Evolutionary conservation across 345 rosid genomes (phyloP), one percentile per base, ranked within the genome.

Genomic region (Murraya koenigii): DNA sequence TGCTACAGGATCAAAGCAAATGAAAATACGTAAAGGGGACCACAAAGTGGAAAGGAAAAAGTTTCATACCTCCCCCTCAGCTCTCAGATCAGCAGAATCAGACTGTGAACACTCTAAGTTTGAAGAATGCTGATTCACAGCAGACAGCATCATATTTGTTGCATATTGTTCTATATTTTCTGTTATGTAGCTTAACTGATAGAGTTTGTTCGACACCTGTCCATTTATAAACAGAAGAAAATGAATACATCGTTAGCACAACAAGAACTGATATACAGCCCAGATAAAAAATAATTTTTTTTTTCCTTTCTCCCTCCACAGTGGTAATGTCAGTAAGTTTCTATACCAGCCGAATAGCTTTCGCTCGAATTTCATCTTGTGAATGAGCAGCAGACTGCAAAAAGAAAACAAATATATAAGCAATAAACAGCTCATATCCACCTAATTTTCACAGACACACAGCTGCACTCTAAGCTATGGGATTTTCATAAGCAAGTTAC

Each of bases 151-250:
- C 97, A 86, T 90, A 78, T 85, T 83, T 79, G 90, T 92, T 68
- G 98, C 98, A 87, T 87, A 96, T 77, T 90, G 88, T 89, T 96
- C 97, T 79, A 96, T 92, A 69, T 82, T 84, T 71, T 86, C 91
- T 44, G 97, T 78, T 84, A 87, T 83, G 79, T 89, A 92, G 85
- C 88, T 80, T 60, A 96, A 81, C 86, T 86, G 98, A 89, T 87
- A 94, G 74, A 96, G 95, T 88, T 96, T 94, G 86, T 96, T 96
- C 15, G 99, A 91, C 78, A 94, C 99, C 99, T 96, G 81, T 76
- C 75, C 83, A 86, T 35, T 35, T 56, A 85, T 58, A 82, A 67
- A 75, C 56, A 63, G 44, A 11, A 62, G 59, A 47, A 60, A 19
- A 77, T n/a, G 54, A 20, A n/a, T 38, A 30, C 11, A 73, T 66